Base-by-base conservation (phyloP, 2,329 filamentous ascomycete species). In the Bimuria novae-zelandiae region DNA sequence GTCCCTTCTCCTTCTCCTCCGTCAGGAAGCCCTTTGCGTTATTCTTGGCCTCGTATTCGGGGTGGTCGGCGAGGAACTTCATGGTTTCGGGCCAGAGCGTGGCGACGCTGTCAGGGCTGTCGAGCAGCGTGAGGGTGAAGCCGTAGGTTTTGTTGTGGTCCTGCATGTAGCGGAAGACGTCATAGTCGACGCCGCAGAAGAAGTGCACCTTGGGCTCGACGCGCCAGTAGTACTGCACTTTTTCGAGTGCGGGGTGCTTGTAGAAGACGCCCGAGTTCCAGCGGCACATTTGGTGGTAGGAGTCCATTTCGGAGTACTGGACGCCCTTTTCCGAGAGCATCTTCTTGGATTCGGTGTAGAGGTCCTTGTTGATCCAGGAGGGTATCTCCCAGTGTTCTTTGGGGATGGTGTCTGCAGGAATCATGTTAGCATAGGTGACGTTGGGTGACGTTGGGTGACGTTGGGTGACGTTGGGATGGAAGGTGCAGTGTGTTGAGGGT, bases 211-310 rank as follows among this genome's bases (percentile, higher is more conserved):
- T 96, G 47, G 94, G 94, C 74, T 99, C 94, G 42, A 99, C 94
- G 53, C 94, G 90, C 94, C 94, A 99, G 81, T 99, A 99, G 81
- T 90, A 99, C 63, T 91, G 89, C 59, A 84, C 85, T 65, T 94
- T 77, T 60, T 86, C 80, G 51, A 99, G 84, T 0, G 92, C 92
- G 0, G 92, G 91, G 75, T 99, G 94, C 71, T 94, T 92, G 81
- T 96, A 97, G 81, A 99, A 99, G 75, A 97, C 82, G 69, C 94
- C 94, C 69, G 90, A 95, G 79, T 99, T 99, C 94, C 94, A 99
- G 51, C 94, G 87, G 73, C 94, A 99, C 94, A 99, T 99, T 72
- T 97, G 89, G 76, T 97, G 93, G 77, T 99, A 99, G 43, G 92
- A 96, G 49, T 90, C 77, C 81, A 89, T 90, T 64, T 86, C 83